Conservation (phyloP, 306 rosid species). For the Prunus mira region DNA sequence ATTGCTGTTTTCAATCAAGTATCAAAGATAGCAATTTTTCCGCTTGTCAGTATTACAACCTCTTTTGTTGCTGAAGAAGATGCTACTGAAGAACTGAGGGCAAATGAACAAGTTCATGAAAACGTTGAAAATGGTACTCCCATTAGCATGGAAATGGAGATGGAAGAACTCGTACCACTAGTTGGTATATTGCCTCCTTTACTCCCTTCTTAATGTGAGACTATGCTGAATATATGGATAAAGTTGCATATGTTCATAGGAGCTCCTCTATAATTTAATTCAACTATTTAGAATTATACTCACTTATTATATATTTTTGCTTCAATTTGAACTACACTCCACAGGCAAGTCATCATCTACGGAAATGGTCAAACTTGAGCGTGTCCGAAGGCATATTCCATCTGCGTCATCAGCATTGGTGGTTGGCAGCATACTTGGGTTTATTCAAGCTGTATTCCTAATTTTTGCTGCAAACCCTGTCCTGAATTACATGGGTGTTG, state of each 20-base stretch:
- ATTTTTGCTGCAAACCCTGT: constrained; percentile 57
- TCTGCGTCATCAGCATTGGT: constrained; percentile 74
- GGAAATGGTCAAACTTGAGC: constrained; percentile 31
- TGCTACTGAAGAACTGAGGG: constrained; percentile 26
- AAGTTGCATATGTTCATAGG: neutral
- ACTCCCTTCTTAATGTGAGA: neutral
- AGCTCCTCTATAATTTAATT: neutral
- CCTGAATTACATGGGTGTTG: constrained; percentile 65
- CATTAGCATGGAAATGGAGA: constrained; percentile 7
- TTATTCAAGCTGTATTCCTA: constrained; percentile 57
- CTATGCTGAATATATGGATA: neutral
- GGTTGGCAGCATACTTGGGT: constrained; percentile 59
- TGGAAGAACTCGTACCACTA: constrained; percentile 20
- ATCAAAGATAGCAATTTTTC: constrained; percentile 66
- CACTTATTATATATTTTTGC: neutral
- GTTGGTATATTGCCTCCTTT: constrained; percentile 9
- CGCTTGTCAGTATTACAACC: constrained; percentile 74
- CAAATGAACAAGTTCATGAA: constrained; percentile 34
- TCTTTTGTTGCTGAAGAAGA: constrained; percentile 85
- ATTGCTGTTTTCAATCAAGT: constrained; percentile 78
- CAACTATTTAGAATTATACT: neutral
- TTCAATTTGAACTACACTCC: neutral
- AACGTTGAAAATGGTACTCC: constrained; percentile 35
- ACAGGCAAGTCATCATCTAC: neutral
- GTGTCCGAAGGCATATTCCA: constrained; percentile 52